Evolutionary conservation across 2,329 filamentous ascomycete species (phyloP), one percentile per base, ranked within the genome.

Genomic region (Phialocephala sp.): DNA sequence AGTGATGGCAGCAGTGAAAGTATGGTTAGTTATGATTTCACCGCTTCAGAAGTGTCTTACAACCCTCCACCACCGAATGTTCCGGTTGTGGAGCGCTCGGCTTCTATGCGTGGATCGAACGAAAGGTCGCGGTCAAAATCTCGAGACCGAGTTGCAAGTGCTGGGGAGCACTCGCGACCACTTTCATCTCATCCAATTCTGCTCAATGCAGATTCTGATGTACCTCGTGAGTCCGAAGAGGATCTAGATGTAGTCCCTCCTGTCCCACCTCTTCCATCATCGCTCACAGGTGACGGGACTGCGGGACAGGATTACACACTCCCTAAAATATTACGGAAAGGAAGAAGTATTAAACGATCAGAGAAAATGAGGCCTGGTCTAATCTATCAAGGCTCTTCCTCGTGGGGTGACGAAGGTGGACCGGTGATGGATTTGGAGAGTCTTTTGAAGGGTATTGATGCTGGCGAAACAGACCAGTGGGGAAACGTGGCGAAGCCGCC

Each of bases 1-100:
- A 86, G 85, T 65, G 81, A 83, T 69, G 84, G 82, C 62, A 87
- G 83, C 73, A 84, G 81, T 64, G 90, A 92, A 62, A 91, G 89
- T 76, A 85, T 92, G 81, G 84, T 90, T 68, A 91, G 88, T 79
- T 90, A 89, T 69, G 89, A 91, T 64, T 84, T 86, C 69, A 85
- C 85, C 54, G 82, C 86, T n/a, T 91, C 88, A 8, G 89, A 92
- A 73, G 78, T 87, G 22, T 90, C 87, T 45, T 89, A 86, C 75
- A 87, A 86, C 45, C 71, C 71, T 18, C 63, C 58, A 9, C 70
- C 72, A 47, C 69, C 71, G 37, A 69, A 69, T 32, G 60, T 45
- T 32, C 47, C 68, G 15, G 39, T 56, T 8, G 65, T 70, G 60
- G 73, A 75, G 66, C 68, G 73, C 22, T 72, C 71, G 4, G 69